Percentiles rank a stretch among this genome's conserved stretches.
Conservation (phyloP, 2,329 filamentous ascomycete genomes). For the Epicoccum nigrum region DNA sequence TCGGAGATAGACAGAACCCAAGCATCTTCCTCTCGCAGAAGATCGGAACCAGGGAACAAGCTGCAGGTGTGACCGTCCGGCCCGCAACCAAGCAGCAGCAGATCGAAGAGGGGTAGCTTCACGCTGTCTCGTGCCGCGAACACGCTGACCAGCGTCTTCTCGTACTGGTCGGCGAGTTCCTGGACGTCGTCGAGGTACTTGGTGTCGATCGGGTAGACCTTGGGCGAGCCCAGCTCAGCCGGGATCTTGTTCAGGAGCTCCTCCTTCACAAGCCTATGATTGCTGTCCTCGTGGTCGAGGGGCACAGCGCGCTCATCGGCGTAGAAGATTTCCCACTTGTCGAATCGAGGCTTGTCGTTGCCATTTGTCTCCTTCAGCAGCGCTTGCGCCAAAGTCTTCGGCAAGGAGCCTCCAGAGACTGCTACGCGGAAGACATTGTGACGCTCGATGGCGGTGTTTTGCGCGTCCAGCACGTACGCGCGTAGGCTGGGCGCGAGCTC, state of each 20-base stretch:
- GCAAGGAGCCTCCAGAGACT: conserved; percentile 92
- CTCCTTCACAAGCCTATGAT: conserved; percentile 85
- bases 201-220: conserved; percentile 79
- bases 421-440: conserved; percentile 89
- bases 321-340: conserved; percentile 97
- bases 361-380: conserved; percentile 66
- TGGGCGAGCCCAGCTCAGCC: conserved; percentile 66
- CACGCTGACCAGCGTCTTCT: conserved; percentile 80
- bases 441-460: conserved; percentile 78
- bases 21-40: conserved; percentile 83
- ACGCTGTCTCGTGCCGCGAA: conserved; percentile 95
- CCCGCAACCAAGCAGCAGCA: conserved; percentile 90
- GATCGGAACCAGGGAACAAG: conserved; percentile 86
- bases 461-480: conserved; percentile 79
- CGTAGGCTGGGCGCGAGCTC: conserved; percentile 79
- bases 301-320: conserved; percentile 96
- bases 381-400: conserved; percentile 83
- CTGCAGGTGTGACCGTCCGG: conserved; percentile 98
- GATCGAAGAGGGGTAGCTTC: conserved; percentile 91
- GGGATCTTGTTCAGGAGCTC: conserved; percentile 92
- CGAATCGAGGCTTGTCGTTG: conserved; percentile 74
- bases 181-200: conserved; percentile 76
- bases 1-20: conserved; percentile 94
- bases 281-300: conserved; percentile 90
- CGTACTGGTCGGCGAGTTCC: conserved; percentile 92